Conservation (phyloP, 2,329 filamentous ascomycete species). For the Mollisia scopiformis region DNA sequence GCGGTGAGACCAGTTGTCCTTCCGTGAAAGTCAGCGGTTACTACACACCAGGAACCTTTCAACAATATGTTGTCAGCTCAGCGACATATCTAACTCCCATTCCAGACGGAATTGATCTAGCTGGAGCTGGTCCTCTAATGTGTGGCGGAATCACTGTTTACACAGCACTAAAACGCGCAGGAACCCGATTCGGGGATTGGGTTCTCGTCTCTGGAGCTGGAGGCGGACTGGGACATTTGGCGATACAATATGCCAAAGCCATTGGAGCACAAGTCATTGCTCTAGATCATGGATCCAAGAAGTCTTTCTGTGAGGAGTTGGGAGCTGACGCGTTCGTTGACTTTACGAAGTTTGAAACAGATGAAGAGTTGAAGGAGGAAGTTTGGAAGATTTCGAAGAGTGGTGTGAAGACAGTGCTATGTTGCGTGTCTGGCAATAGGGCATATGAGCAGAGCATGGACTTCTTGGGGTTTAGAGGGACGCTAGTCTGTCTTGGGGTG, state of each 20-base stretch:
- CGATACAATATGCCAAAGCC: slow-evolving; percentile 55
- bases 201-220: slow-evolving; percentile 61
- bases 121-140: slow-evolving; percentile 58
- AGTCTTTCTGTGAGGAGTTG: slow-evolving; percentile 50
- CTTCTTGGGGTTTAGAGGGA: slow-evolving; percentile 48
- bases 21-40: slow-evolving; percentile 62
- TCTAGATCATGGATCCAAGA: slow-evolving; percentile 63
- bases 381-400: slow-evolving; percentile 34
- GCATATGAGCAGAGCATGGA: slow-evolving; percentile 48
- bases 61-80: slow-evolving; percentile 48
- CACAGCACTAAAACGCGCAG: slow-evolving; percentile 59
- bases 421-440: slow-evolving; percentile 49
- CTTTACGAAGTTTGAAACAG: slow-evolving; percentile 51
- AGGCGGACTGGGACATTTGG: slow-evolving; percentile 63
- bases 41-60: slow-evolving; percentile 47
- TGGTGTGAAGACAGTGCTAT: slow-evolving; percentile 39
- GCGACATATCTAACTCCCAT: slow-evolving; percentile 61
- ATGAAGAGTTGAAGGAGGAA: slow-evolving; percentile 47
- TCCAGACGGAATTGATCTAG: slow-evolving; percentile 55
- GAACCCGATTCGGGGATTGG: slow-evolving; percentile 42
- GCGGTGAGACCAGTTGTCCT: slow-evolving; percentile 63
- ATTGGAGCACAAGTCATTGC: slow-evolving; percentile 65
- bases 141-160: slow-evolving; percentile 71
- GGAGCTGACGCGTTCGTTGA: slow-evolving; percentile 68
- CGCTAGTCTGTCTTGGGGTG: slow-evolving; percentile 50